Base-by-base conservation (phyloP, 2,329 filamentous ascomycete genomes). In the Stemphylium vesicarium region DNA sequence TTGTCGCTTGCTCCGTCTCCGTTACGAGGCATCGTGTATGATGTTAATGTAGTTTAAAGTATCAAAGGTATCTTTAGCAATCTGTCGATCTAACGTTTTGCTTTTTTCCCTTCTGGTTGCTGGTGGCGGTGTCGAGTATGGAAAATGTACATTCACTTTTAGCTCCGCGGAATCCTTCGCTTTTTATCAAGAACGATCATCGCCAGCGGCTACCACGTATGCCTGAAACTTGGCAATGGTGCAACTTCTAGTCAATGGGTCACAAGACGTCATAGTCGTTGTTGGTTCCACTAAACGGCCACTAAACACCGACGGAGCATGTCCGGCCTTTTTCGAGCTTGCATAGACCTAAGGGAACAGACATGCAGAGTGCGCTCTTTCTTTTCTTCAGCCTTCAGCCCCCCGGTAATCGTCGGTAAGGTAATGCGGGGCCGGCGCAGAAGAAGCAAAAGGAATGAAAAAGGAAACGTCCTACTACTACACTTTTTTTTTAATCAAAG, bases 21-120 rank as follows among this genome's bases (percentile, higher is more conserved):
- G 61, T 77, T 69, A 59, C 75, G 75, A 64, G 76, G 75, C 76
- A 78, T n/a, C n/a, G n/a, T n/a, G n/a, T n/a, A n/a, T n/a, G n/a
- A n/a, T n/a, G n/a, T n/a, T n/a, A n/a, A n/a, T n/a, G n/a, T n/a
- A n/a, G n/a, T n/a, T n/a, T n/a, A n/a, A n/a, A n/a, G n/a, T n/a
- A n/a, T n/a, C n/a, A n/a, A n/a, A n/a, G n/a, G n/a, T n/a, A n/a
- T n/a, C n/a, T n/a, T n/a, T n/a, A n/a, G n/a, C n/a, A n/a, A n/a
- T n/a, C n/a, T n/a, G n/a, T n/a, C n/a, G n/a, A n/a, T n/a, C n/a
- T n/a, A n/a, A n/a, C n/a, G n/a, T n/a, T 24, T 24, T 24, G 6
- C 22, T 24, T 4, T 7, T 24, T 24, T 24, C 7, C 22, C 7
- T 6, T 24, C 22, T 20, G 3, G 20, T 20, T 20, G 4, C 20